Percentiles rank a stretch among this genome's conserved stretches.
These are phyloP conservation scores for Escovopsis sp. DNA, from an alignment of 2,329 filamentous ascomycete genomes.

Conservation along the genomic window DNA sequence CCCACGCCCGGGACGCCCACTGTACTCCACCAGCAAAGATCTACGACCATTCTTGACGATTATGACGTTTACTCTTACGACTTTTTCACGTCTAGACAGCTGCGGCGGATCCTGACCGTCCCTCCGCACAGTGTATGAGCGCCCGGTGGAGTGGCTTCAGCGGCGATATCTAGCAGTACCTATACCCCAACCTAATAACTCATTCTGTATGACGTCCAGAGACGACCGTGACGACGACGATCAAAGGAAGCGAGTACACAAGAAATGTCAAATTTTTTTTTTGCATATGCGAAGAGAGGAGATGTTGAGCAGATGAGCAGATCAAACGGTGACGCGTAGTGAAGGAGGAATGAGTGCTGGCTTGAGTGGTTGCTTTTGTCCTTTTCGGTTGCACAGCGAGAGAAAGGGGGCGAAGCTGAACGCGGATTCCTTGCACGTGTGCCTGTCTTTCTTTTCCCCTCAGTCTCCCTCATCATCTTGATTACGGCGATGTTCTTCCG, in stretches of 20 bases:
- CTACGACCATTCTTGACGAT: slow-evolving; percentile 27
- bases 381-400: no score
- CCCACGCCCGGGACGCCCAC: slow-evolving; percentile 14
- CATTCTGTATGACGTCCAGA: slow-evolving; percentile 20
- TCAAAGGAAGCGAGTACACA: slow-evolving; percentile 5
- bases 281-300: slow-evolving; percentile 2
- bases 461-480: no score
- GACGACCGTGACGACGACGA: slow-evolving; percentile 19
- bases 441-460: no score
- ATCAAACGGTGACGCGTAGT: no score
- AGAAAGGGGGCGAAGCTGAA: no score
- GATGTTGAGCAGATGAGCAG: slow-evolving; percentile 1
- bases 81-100: slow-evolving; percentile 30
- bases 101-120: slow-evolving; percentile 18
- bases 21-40: slow-evolving; percentile 18
- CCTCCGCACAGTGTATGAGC: slow-evolving; percentile 16
- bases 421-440: no score
- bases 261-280: slow-evolving; percentile 3
- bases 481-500: no score
- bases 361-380: no score
- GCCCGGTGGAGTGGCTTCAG: slow-evolving; percentile 18
- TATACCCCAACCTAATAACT: slow-evolving; percentile 27
- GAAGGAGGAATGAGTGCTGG: no score
- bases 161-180: slow-evolving; percentile 21
- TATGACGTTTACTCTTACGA: slow-evolving; percentile 30